A percentile compares a stretch with the other conserved stretches of the same genome.
Evolutionary conservation across 352 stramenopile species (phyloP).

Genomic region (Globisporangium splendens): DNA sequence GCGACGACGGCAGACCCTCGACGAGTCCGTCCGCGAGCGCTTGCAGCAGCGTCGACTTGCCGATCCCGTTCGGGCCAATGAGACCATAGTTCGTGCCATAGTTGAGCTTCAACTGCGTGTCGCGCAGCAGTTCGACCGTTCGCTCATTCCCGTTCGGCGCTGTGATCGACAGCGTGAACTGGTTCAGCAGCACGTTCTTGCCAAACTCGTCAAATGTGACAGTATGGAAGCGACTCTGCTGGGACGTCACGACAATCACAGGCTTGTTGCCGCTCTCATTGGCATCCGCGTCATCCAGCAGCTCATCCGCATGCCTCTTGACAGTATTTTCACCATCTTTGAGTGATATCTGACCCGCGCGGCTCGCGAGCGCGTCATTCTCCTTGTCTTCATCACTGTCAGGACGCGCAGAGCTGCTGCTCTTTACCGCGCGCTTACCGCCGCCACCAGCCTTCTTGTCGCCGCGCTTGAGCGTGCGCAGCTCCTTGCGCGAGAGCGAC

Average conservation of each 20-base stretch:
- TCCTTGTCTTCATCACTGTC: neutral
- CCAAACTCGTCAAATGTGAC: conserved; percentile 58
- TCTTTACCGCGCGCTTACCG: conserved; percentile 4
- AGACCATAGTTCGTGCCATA: conserved; percentile 78
- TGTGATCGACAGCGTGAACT: conserved; percentile 45
- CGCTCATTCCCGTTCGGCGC: conserved; percentile 9
- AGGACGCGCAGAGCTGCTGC: neutral
- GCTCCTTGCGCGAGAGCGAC: conserved; percentile 45
- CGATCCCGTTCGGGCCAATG: conserved; percentile 79
- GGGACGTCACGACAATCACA: conserved; percentile 29
- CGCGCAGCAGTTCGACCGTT: conserved; percentile 52
- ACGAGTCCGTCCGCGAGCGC: conserved; percentile 88
- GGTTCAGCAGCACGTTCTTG: conserved; percentile 56
- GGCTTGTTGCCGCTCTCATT: conserved; percentile 1
- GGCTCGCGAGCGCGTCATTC: neutral
- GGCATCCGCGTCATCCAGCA: too few relatives aligned
- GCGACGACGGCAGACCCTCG: conserved; percentile 36
- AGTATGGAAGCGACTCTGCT: conserved; percentile 64
- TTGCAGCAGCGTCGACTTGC: conserved; percentile 93
- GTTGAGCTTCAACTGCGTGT: conserved; percentile 71
- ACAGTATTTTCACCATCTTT: neutral
- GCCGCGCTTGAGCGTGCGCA: conserved; percentile 30
- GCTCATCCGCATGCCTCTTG: neutral
- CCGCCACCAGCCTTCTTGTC: conserved; percentile 13
- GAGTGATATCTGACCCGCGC: conserved; percentile 1